phyloP scores from a whole-genome alignment of 140 eudicot genomes.

The Oenanthe javanica region DNA sequence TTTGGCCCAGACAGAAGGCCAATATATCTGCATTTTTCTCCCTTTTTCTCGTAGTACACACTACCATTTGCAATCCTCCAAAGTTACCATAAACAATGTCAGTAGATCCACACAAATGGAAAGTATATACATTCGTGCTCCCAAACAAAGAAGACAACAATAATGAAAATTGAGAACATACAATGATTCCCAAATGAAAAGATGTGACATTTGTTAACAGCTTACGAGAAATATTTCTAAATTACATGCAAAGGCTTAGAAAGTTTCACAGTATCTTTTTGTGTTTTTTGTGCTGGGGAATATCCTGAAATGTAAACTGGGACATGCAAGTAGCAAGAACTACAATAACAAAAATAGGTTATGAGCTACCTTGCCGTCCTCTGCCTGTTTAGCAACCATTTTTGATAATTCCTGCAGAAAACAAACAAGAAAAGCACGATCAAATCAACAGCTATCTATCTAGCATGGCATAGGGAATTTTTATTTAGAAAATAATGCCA shows the following conservation, averaged over 20 bases:
- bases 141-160: neutral
- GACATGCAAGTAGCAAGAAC: neutral
- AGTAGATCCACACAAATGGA: neutral
- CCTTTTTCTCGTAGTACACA: neutral
- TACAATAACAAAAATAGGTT: neutral
- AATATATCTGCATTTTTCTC: neutral
- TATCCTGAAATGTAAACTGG: neutral
- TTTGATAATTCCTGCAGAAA: conserved; percentile 71
- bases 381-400: conserved; percentile 88
- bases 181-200: neutral
- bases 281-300: neutral
- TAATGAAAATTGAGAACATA: neutral
- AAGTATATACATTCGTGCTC: neutral
- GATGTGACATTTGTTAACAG: neutral
- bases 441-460: neutral
- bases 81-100: neutral
- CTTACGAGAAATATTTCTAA: neutral
- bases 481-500: neutral
- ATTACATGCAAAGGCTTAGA: neutral
- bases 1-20: neutral
- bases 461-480: neutral
- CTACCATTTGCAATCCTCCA: neutral
- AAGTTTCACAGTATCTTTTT: neutral
- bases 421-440: conserved; percentile 1
- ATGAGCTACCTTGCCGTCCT: conserved; percentile 54